Evolutionary conservation across 1,284 basidiomycete species (phyloP).

Genomic region (Lignosus rhinocerotis): DNA sequence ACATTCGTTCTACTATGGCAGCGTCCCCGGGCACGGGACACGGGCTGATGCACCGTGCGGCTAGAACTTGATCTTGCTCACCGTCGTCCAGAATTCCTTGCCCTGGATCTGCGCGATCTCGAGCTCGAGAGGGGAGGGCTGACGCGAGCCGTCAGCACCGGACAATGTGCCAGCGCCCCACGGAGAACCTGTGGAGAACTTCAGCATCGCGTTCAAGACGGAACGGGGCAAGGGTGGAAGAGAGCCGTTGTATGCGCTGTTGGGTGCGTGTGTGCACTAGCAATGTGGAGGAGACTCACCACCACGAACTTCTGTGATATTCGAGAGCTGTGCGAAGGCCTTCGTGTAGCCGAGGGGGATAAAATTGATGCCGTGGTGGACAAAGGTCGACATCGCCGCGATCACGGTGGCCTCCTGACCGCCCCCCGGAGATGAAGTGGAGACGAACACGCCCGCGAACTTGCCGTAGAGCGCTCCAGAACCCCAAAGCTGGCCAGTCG

Average conservation of each 20-base stretch:
- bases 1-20: not conserved
- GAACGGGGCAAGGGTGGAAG: not conserved
- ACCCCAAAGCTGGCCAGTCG: constrained; percentile 79
- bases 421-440: constrained; percentile 65
- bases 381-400: constrained; percentile 69
- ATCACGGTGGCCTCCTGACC: constrained; percentile 75
- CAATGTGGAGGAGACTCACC: constrained; percentile 42
- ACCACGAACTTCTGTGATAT: constrained; percentile 68
- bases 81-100: constrained; percentile 52
- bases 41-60: not conserved
- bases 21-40: not conserved
- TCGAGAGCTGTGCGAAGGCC: constrained; percentile 56
- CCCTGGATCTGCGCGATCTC: constrained; percentile 70
- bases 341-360: constrained; percentile 80
- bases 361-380: constrained; percentile 80
- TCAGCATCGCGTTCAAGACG: not conserved
- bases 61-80: constrained; percentile 43
- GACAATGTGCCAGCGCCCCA: constrained; percentile 79
- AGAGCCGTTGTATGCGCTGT: not conserved
- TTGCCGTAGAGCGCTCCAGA: constrained; percentile 76
- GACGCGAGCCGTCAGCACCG: constrained; percentile 60
- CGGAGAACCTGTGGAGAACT: constrained; percentile 49
- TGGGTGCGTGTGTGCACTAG: not conserved
- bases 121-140: constrained; percentile 63
- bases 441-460: constrained; percentile 75